These are phyloP conservation scores for Alternaria conjuncta DNA, from an alignment of 2,329 filamentous ascomycete genomes.

Conservation along the genomic window DNA sequence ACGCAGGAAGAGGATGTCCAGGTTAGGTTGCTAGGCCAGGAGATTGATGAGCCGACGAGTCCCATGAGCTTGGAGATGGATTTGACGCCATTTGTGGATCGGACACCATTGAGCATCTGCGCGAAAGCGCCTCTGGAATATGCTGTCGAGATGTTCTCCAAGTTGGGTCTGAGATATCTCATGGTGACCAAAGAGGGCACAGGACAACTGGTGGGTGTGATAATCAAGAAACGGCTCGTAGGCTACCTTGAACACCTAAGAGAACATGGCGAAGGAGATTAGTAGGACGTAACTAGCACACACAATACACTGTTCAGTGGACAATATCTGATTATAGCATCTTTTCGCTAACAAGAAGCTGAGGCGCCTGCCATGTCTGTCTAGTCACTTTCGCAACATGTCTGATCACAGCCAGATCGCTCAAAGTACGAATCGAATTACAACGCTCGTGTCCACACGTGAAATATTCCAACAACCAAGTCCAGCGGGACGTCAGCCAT, in stretches of 20 bases:
- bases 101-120: conserved; percentile 59
- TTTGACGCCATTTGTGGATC: conserved; percentile 60
- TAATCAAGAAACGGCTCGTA: conserved; percentile 66
- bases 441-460: conserved; percentile 16
- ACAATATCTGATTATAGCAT: conserved; percentile 37
- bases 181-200: conserved; percentile 63
- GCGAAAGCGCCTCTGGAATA: conserved; percentile 64
- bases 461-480: conserved; percentile 24
- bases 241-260: conserved; percentile 55
- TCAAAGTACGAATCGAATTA: conserved; percentile 38
- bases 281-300: neutral
- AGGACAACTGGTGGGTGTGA: conserved; percentile 58
- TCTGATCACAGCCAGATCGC: conserved; percentile 23
- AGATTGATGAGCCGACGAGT: conserved; percentile 32
- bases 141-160: conserved; percentile 66
- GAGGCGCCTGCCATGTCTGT: conserved; percentile 22
- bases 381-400: neutral
- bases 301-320: neutral
- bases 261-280: conserved; percentile 1
- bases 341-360: conserved; percentile 46
- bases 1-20: conserved; percentile 29
- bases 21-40: conserved; percentile 50
- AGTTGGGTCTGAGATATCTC: conserved; percentile 62
- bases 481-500: conserved; percentile 22
- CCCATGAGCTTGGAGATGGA: conserved; percentile 45